A percentile compares a stretch with the other conserved stretches of the same genome.
Evolutionary conservation across 1,139 yeast species (phyloP).

Genomic region (Barnettozyma hawaiiensis): DNA sequence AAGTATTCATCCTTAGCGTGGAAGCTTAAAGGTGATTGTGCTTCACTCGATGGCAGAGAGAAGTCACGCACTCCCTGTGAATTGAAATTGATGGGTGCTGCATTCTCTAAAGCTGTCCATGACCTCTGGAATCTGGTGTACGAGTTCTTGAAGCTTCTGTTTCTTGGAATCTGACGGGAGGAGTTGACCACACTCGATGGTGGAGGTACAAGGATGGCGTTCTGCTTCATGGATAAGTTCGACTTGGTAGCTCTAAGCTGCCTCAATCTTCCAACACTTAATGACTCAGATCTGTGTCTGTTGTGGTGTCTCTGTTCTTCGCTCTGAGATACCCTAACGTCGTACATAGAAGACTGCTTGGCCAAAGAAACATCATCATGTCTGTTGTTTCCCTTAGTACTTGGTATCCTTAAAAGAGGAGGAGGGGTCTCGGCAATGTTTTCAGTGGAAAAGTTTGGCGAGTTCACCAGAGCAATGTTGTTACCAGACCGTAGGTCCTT

Average conservation of each 20-base stretch:
- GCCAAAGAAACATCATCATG: constrained; percentile 3
- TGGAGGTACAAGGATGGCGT: neutral
- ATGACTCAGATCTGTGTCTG: constrained; percentile 24
- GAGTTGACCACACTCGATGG: constrained; percentile 1
- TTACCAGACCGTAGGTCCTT: constrained; percentile 17
- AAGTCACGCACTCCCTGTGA: constrained; percentile 8
- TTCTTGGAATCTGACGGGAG: constrained; percentile 3
- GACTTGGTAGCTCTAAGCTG: constrained; percentile 19
- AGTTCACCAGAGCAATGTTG: constrained; percentile 20
- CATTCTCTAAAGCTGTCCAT: constrained; percentile 18
- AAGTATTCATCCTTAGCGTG: constrained; percentile 11
- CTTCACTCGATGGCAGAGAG: constrained; percentile 15
- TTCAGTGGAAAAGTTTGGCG: constrained; percentile 15
- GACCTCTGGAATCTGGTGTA: constrained; percentile 18
- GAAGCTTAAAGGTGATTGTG: constrained; percentile 13
- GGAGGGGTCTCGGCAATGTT: neutral
- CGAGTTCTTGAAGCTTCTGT: constrained; percentile 3
- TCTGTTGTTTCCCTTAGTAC: neutral
- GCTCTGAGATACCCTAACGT: neutral
- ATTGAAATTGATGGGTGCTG: constrained; percentile 7
- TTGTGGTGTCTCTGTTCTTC: constrained; percentile 13
- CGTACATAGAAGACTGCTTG: constrained; percentile 2
- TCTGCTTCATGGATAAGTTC: constrained; percentile 8
- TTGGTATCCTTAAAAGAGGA: too few species aligned
- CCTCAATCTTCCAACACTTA: constrained; percentile 15